These are phyloP conservation scores for Boletales sp. DNA, from an alignment of 768 basidiomycete species.

Conservation along the genomic window DNA sequence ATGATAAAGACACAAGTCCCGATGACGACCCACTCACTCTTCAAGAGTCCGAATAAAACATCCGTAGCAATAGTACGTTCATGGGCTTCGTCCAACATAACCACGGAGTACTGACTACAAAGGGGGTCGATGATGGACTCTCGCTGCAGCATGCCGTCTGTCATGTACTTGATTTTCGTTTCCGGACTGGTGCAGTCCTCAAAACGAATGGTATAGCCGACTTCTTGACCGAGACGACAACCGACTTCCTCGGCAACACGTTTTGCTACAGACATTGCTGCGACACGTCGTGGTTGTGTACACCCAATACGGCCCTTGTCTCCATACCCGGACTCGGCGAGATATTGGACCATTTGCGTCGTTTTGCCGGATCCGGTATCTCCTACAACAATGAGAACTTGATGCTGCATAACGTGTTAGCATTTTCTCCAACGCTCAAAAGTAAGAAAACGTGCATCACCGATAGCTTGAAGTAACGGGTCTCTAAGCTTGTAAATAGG, in stretches of 20 bases:
- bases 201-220: constrained; percentile 98
- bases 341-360: constrained; percentile 98
- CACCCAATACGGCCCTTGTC: constrained; percentile 92
- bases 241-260: constrained; percentile 99
- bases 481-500: constrained; percentile 96
- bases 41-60: constrained; percentile 92
- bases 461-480: constrained; percentile 83
- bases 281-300: constrained; percentile 98
- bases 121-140: constrained; percentile 96
- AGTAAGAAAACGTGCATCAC: constrained; percentile 55
- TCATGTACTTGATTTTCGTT: constrained; percentile 99
- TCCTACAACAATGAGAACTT: constrained; percentile 96
- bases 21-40: constrained; percentile 33
- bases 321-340: constrained; percentile 91
- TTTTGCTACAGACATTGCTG: constrained; percentile 98
- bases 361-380: constrained; percentile 99
- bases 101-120: constrained; percentile 85
- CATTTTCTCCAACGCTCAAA: not conserved
- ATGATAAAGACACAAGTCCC: not conserved
- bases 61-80: constrained; percentile 99
- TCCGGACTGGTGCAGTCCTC: constrained; percentile 99
- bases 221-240: constrained; percentile 94
- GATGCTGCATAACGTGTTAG: constrained; percentile 43
- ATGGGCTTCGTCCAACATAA: constrained; percentile 99
- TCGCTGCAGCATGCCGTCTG: constrained; percentile 98